A percentile compares a stretch with the other conserved stretches of the same genome.
These are phyloP conservation scores for Coemansia sp. DNA, from an alignment of 192 early-diverging fungal species.

Conservation along the genomic window DNA sequence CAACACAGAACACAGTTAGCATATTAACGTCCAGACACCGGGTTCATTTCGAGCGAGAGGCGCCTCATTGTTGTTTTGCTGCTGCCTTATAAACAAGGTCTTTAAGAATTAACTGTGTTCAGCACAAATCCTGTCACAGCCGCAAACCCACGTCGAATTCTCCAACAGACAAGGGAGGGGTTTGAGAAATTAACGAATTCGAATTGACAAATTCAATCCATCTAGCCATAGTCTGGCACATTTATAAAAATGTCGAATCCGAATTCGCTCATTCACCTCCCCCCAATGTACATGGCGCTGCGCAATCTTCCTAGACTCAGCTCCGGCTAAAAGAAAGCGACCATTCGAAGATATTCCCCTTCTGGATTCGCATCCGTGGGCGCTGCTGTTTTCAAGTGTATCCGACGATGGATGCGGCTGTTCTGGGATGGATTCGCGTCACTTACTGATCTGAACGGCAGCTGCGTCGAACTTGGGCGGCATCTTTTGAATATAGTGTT, in stretches of 20 bases:
- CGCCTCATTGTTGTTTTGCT: too few species aligned
- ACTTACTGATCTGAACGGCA: constrained; percentile 66
- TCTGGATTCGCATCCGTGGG: constrained; percentile 1
- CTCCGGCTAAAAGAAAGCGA: not conserved
- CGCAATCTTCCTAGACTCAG: not conserved
- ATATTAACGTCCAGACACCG: not conserved
- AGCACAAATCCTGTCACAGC: too few species aligned
- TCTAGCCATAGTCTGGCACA: not conserved
- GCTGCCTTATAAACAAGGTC: too few species aligned
- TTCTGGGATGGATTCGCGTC: constrained; percentile 11
- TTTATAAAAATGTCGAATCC: not conserved
- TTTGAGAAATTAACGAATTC: not conserved
- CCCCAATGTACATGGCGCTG: not conserved
- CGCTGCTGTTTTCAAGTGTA: not conserved
- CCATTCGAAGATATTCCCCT: not conserved
- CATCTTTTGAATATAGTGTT: constrained; percentile 54
- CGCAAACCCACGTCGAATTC: too few species aligned
- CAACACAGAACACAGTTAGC: not conserved
- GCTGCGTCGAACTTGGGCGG: constrained; percentile 88
- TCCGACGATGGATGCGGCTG: constrained; percentile 28
- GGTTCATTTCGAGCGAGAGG: too few species aligned
- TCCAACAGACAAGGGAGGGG: not conserved
- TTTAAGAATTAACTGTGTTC: too few species aligned
- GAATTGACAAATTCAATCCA: not conserved
- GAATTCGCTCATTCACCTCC: not conserved